Base-by-base conservation (phyloP, 345 rosid genomes). In the Salix koriyanagi region DNA sequence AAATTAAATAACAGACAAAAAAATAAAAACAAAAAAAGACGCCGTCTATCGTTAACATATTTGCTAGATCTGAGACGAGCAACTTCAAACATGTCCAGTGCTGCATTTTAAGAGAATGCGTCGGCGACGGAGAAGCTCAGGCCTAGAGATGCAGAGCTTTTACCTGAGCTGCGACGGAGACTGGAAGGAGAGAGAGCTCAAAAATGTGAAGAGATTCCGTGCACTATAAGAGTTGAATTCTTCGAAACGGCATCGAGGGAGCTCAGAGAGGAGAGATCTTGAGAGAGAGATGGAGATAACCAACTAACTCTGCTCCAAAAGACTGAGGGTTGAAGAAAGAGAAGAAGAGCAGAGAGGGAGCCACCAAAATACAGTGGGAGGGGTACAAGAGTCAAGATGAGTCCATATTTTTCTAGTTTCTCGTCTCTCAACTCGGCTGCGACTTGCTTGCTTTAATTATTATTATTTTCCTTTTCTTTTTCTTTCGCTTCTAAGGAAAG, bases 21-120 rank as follows among this genome's bases (percentile, higher is more conserved):
- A 68, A n/a, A 23, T 6, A 13, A 12, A 68, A 23, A 23, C 6
- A n/a, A 42, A 4, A 41, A 12, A 69, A 42, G 64, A 39, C 60
- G 10, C 13, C n/a, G 19, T 16, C 21, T 18, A 28, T 1, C 5
- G 14, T 37, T 36, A 25, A 68, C 50, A 68, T 25, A 70, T 70
- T 21, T 48, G 61, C 60, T 48, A 70, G 73, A 70, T 70, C 73
- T 70, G 73, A 70, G 18, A 46, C 52, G 52, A 52, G 14, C n/a
- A 10, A 65, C n/a, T 65, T 9, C 23, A 65, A 18, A 10, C 41
- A 65, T 16, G 2, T 32, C 19, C 7, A 41, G 39, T 15, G 69
- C 21, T 34, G 21, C 34, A 65, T 65, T 65, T 16, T 21, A n/a
- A 65, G 69, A 7, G 44, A 34, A 65, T 30, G 44, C 8, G 67